These are phyloP conservation scores for Penicillium riverlandense DNA, from an alignment of 495 filamentous ascomycete genomes.

Conservation along the genomic window DNA sequence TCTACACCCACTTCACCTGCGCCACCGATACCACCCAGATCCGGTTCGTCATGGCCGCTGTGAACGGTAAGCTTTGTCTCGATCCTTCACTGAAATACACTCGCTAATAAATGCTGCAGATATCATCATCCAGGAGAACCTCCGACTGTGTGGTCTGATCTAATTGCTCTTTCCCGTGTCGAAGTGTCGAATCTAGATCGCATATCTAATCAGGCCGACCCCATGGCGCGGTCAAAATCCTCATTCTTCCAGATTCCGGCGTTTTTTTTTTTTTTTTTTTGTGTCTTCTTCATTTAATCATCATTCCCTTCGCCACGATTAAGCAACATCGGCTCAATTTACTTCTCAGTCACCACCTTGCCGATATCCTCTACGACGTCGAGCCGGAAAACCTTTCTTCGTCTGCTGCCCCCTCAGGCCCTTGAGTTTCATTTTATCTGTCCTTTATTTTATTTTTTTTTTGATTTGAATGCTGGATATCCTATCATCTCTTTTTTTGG, in stretches of 20 bases:
- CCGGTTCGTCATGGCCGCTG: conserved; percentile 98
- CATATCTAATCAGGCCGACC: conserved; percentile 21
- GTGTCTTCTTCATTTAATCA: conserved; percentile 9
- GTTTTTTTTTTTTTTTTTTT: conserved; percentile 32
- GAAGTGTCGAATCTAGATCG: conserved; percentile 32
- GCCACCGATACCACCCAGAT: conserved; percentile 98
- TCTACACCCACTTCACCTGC: conserved; percentile 99
- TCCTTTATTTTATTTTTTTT: conserved; percentile 16
- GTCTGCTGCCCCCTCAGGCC: conserved; percentile 3
- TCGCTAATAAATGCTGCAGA: conserved; percentile 43
- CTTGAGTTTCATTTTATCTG: conserved; percentile 10
- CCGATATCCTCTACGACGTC: conserved; percentile 26
- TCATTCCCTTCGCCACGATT: conserved; percentile 2
- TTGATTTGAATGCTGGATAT: conserved; percentile 38
- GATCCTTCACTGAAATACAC: background rate
- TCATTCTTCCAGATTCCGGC: conserved; percentile 33
- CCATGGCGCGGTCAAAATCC: conserved; percentile 22
- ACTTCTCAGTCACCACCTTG: conserved; percentile 16
- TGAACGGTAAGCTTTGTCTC: conserved; percentile 70
- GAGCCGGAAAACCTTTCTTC: conserved; percentile 34
- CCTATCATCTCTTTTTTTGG: conserved; percentile 29
- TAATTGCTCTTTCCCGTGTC: conserved; percentile 38
- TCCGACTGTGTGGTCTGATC: conserved; percentile 95
- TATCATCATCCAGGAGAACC: conserved; percentile 99
- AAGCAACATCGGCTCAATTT: conserved; percentile 1